Base-by-base conservation (phyloP, 352 stramenopile species). In the Phytophthora pisi region DNA sequence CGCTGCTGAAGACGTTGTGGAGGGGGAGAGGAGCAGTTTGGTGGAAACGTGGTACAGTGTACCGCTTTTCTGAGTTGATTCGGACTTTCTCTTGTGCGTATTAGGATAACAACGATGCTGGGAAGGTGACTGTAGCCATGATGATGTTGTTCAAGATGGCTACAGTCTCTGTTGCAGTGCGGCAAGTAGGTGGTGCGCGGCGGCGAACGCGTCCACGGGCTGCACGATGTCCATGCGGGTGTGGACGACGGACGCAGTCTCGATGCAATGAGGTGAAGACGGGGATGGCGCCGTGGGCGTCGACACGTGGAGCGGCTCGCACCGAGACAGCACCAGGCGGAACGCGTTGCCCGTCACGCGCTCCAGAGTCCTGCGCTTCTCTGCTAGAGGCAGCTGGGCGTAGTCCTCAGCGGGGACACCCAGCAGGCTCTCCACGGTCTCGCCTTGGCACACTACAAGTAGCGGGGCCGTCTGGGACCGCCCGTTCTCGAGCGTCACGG, bases 251-350 rank as follows among this genome's bases (percentile, higher is more conserved):
- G 18, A 28, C 20, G 13, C 34, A 1, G 34, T 43, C 7, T 51
- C 36, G 13, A 46, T 5, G 7, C 40, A 61, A 8, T 10, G 51
- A 54, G 57, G 50, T 8, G 47, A 61, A 51, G 55, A 30, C 2
- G 38, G 46, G 1, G 50, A 51, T 20, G 51, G 51, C 4, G 31
- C 31, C 1, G 18, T 23, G 5, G 58, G 1, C 0, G 70, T 47
- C 2, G 43, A 59, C 9, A 88, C 61, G 36, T 42, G 38, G 15
- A 53, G 74, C 24, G 58, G 36, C 16, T 64, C 66, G 54, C 75
- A 86, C 9, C 79, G 77, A 38, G 83, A 91, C 1, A 91, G 34
- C 9, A 91, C 23, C 1, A 85, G 57, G 0, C 60, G 51, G 50
- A 77, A 86, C 4, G 76, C 65, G 5, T 56, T 65, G 1, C 81